A percentile compares a stretch with the other conserved stretches of the same genome.
These are phyloP conservation scores for Mycosarcoma mackinlayi DNA, from an alignment of 1,284 basidiomycete genomes.

Conservation along the genomic window DNA sequence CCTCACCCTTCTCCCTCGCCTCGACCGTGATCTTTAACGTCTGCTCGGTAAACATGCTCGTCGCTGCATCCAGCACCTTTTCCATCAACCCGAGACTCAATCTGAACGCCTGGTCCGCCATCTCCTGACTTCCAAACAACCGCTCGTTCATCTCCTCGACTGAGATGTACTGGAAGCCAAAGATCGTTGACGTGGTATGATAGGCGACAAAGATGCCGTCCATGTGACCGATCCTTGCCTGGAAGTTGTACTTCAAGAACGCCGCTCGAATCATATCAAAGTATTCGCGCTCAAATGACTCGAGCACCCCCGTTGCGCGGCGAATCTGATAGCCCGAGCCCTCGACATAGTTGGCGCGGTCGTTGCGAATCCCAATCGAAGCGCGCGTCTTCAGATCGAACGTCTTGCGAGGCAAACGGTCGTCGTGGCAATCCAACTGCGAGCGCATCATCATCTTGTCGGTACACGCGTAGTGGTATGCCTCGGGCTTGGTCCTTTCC, in stretches of 20 bases:
- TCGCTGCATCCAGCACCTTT: conserved; percentile 75
- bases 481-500: conserved; percentile 69
- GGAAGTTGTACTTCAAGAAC: conserved; percentile 95
- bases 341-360: conserved; percentile 82
- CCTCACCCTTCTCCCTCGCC: conserved; percentile 26
- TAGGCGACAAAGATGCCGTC: conserved; percentile 95
- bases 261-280: conserved; percentile 87
- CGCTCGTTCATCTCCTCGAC: conserved; percentile 86
- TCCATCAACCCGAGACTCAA: conserved; percentile 82
- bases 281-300: conserved; percentile 68
- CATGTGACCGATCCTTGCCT: conserved; percentile 96
- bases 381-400: conserved; percentile 98
- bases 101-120: conserved; percentile 81
- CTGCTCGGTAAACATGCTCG: conserved; percentile 74
- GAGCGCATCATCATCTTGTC: conserved; percentile 88
- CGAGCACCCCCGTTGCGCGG: conserved; percentile 56
- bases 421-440: conserved; percentile 88
- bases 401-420: conserved; percentile 83
- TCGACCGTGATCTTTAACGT: conserved; percentile 62
- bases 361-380: conserved; percentile 83
- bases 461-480: conserved; percentile 72
- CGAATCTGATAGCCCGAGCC: conserved; percentile 67
- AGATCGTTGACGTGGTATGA: conserved; percentile 88
- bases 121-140: conserved; percentile 76
- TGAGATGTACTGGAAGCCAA: conserved; percentile 94